Conservation (phyloP, 352 stramenopile genomes). For the Globisporangium cylindrosporum region DNA sequence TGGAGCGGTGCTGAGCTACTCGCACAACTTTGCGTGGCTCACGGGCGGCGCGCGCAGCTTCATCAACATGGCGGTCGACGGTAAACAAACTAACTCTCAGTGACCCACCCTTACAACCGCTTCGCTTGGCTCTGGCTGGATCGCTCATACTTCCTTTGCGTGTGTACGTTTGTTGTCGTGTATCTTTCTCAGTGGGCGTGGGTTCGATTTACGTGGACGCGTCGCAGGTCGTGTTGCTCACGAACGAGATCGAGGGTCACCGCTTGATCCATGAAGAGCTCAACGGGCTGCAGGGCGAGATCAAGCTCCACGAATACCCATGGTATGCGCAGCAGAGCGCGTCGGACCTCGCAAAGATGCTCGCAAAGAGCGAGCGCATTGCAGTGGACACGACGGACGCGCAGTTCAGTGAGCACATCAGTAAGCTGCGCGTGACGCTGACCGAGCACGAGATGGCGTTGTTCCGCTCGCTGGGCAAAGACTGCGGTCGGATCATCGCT, state of each 20-base stretch:
- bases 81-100: background rate
- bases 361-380: conserved; percentile 40
- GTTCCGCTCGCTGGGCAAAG: conserved; percentile 47
- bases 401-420: conserved; percentile 30
- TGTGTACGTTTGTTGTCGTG: background rate
- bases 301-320: conserved; percentile 48
- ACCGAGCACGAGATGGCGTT: conserved; percentile 53
- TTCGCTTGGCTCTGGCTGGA: background rate
- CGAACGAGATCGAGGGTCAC: conserved; percentile 75
- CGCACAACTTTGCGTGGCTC: conserved; percentile 72
- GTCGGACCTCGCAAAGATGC: conserved; percentile 26
- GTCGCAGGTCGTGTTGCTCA: conserved; percentile 47
- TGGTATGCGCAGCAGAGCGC: conserved; percentile 46
- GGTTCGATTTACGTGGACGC: conserved; percentile 63
- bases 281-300: conserved; percentile 37
- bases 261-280: conserved; percentile 69
- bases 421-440: conserved; percentile 38
- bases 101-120: background rate
- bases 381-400: conserved; percentile 30
- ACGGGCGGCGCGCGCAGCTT: conserved; percentile 56
- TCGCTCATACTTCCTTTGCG: background rate
- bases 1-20: conserved; percentile 49
- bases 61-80: conserved; percentile 67
- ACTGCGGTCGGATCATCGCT: conserved; percentile 67
- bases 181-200: conserved; percentile 32